These are phyloP conservation scores for Solanum appendiculatum DNA, from an alignment of 257 asterid species.

Conservation along the genomic window DNA sequence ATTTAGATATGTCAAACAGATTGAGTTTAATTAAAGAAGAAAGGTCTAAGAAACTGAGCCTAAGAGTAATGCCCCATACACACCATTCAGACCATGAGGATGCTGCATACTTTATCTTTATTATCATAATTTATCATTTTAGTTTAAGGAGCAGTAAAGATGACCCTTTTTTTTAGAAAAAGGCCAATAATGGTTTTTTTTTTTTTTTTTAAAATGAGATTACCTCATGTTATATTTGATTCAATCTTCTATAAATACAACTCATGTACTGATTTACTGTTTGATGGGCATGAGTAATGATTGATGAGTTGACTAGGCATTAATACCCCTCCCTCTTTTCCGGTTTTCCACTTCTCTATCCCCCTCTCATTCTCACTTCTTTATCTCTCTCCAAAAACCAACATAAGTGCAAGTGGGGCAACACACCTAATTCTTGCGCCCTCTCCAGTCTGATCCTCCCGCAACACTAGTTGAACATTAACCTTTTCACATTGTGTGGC, in stretches of 20 bases:
- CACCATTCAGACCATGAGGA: neutral
- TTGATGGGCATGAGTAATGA: neutral
- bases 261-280: neutral
- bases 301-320: neutral
- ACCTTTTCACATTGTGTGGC: neutral
- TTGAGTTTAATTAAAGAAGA: neutral
- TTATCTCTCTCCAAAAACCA: neutral
- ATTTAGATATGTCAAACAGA: neutral
- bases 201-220: neutral
- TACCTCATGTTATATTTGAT: neutral
- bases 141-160: neutral
- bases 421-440: neutral
- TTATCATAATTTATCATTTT: neutral
- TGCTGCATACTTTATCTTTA: neutral
- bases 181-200: neutral
- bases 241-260: neutral
- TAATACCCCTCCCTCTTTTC: neutral
- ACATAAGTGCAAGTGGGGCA: neutral
- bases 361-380: neutral
- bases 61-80: neutral
- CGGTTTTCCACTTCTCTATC: neutral
- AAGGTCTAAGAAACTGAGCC: neutral
- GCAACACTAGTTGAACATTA: neutral
- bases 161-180: neutral
- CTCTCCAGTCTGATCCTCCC: neutral